These are phyloP conservation scores for Fusarium secorum DNA, from an alignment of 2,329 filamentous ascomycete species.

Conservation along the genomic window DNA sequence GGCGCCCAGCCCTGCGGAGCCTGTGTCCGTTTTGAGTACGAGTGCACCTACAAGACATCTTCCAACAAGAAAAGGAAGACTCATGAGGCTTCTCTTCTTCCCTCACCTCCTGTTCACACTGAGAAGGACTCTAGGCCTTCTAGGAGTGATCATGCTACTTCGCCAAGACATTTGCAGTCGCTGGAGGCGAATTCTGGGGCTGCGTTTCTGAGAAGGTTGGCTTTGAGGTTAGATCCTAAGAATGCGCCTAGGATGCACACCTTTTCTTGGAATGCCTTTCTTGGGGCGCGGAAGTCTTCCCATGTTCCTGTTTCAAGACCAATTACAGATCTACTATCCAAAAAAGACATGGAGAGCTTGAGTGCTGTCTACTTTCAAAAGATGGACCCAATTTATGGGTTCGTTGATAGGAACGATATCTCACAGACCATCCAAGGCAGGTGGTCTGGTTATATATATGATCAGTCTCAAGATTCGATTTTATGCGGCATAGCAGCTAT, in stretches of 20 bases:
- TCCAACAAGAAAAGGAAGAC: slow-evolving; percentile 19
- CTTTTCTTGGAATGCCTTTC: slow-evolving; percentile 62
- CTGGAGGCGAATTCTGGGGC: slow-evolving; percentile 66
- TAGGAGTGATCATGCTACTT: slow-evolving; percentile 9
- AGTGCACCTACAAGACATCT: slow-evolving; percentile 55
- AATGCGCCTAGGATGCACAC: slow-evolving; percentile 61
- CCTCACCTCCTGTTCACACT: background rate
- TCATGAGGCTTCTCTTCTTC: background rate
- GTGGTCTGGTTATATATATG: slow-evolving; percentile 44
- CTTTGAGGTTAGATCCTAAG: slow-evolving; percentile 60
- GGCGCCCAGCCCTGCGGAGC: slow-evolving; percentile 60
- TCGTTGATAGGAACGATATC: slow-evolving; percentile 50
- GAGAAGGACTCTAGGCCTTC: background rate
- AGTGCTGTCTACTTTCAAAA: slow-evolving; percentile 60
- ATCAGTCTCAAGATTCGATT: slow-evolving; percentile 46
- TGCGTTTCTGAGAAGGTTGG: slow-evolving; percentile 62
- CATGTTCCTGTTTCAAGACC: slow-evolving; percentile 41
- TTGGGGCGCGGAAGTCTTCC: slow-evolving; percentile 39
- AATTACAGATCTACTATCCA: slow-evolving; percentile 57
- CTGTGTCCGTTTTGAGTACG: slow-evolving; percentile 61
- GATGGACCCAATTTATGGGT: slow-evolving; percentile 61
- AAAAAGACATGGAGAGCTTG: slow-evolving; percentile 56
- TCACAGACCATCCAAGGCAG: slow-evolving; percentile 41
- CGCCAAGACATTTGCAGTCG: slow-evolving; percentile 48
- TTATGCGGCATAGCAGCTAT: slow-evolving; percentile 64